These are phyloP conservation scores for Stachybotrys chlorohalonatus DNA, from an alignment of 2,329 filamentous ascomycete genomes.

Conservation along the genomic window DNA sequence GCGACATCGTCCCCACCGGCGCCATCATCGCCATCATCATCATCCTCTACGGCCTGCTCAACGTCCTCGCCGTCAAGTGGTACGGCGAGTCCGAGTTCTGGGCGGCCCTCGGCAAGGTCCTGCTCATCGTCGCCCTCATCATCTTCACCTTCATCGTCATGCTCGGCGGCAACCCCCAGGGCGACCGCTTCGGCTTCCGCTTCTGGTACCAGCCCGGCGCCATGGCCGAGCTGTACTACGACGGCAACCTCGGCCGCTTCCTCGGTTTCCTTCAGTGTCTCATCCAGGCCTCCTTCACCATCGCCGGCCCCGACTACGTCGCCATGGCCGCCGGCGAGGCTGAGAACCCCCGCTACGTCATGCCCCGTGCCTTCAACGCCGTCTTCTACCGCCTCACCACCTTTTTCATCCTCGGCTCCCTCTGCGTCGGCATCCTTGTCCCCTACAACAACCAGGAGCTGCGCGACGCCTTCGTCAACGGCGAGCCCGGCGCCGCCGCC, in stretches of 20 bases:
- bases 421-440: constrained; percentile 64
- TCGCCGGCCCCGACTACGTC: constrained; percentile 61
- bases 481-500: constrained; percentile 57
- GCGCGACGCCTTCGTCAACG: constrained; percentile 47
- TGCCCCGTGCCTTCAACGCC: constrained; percentile 68
- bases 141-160: constrained; percentile 75
- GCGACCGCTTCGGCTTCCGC: constrained; percentile 63
- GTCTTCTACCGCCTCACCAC: constrained; percentile 70
- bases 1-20: constrained; percentile 46
- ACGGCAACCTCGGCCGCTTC: constrained; percentile 59
- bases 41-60: constrained; percentile 45
- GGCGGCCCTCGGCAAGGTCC: constrained; percentile 61
- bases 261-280: constrained; percentile 69
- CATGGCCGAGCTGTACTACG: constrained; percentile 57
- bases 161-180: constrained; percentile 69
- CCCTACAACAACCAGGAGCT: constrained; percentile 59
- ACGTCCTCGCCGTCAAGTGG: constrained; percentile 63
- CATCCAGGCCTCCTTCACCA: constrained; percentile 60
- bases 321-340: constrained; percentile 62
- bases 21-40: constrained; percentile 50
- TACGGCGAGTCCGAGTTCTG: constrained; percentile 74
- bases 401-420: constrained; percentile 67
- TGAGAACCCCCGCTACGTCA: constrained; percentile 57
- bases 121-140: constrained; percentile 63
- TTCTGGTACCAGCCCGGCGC: constrained; percentile 60